A percentile compares a stretch with the other conserved stretches of the same genome.
Evolutionary conservation across 2,329 filamentous ascomycete genomes (phyloP).

Genomic region (Diaporthe longicolla): DNA sequence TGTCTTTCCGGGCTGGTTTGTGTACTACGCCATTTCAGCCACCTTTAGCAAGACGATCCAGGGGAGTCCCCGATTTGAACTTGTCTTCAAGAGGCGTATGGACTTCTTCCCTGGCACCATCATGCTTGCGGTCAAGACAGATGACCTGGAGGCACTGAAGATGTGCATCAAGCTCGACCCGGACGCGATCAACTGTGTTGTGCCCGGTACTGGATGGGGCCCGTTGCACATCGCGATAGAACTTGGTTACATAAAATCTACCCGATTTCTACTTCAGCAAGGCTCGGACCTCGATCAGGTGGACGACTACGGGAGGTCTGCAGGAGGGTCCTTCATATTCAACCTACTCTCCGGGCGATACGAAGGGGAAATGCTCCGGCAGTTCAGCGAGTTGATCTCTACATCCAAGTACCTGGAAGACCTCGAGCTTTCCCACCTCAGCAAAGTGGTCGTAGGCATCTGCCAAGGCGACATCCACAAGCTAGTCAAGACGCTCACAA

Average conservation of each 20-base stretch:
- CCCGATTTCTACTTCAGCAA: neutral
- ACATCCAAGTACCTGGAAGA: neutral
- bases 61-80: neutral
- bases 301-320: constrained; percentile 11
- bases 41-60: constrained; percentile 13
- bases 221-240: constrained; percentile 15
- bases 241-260: neutral
- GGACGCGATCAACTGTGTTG: constrained; percentile 10
- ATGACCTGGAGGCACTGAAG: constrained; percentile 7
- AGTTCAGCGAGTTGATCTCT: constrained; percentile 21
- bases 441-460: constrained; percentile 1
- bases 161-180: neutral
- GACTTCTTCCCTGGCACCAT: constrained; percentile 7
- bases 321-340: neutral
- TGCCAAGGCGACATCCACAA: constrained; percentile 9
- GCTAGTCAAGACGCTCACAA: neutral
- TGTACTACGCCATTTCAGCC: constrained; percentile 19
- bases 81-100: constrained; percentile 13
- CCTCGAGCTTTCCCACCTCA: constrained; percentile 8
- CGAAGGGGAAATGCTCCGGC: neutral
- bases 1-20: constrained; percentile 16
- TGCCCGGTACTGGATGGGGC: neutral
- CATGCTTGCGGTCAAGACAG: constrained; percentile 19
- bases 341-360: constrained; percentile 6
- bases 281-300: constrained; percentile 9